Conservation (phyloP, 192 early-diverging fungal species). For the Borealophlyctis nickersoniae region DNA sequence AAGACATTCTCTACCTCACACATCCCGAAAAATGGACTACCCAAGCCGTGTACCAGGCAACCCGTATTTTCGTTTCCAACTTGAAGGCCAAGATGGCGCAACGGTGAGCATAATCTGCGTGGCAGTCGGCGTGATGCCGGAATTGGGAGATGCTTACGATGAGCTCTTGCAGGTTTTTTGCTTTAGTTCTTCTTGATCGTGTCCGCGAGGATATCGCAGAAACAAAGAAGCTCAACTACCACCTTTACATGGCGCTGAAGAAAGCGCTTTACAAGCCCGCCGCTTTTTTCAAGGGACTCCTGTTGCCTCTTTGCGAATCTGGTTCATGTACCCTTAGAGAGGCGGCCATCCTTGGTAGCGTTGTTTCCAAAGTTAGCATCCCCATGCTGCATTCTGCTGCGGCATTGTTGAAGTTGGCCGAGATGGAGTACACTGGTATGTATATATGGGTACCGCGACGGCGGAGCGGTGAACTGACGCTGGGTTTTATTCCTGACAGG, state of each 20-base stretch:
- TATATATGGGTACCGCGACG: not conserved
- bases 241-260: slow-evolving; percentile 93
- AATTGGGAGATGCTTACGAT: not conserved
- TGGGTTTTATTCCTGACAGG: slow-evolving; percentile 37
- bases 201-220: slow-evolving; percentile 94
- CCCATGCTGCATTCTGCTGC: slow-evolving; percentile 95
- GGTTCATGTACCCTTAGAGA: slow-evolving; percentile 90
- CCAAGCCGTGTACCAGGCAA: slow-evolving; percentile 94
- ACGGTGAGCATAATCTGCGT: too few relatives aligned
- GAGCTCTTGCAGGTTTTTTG: slow-evolving; percentile 89
- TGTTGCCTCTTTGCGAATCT: slow-evolving; percentile 90
- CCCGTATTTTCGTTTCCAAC: slow-evolving; percentile 95
- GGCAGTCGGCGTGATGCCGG: not conserved
- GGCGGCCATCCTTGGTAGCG: slow-evolving; percentile 91
- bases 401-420: slow-evolving; percentile 85
- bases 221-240: slow-evolving; percentile 97
- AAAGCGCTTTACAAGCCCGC: slow-evolving; percentile 96
- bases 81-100: slow-evolving; percentile 90
- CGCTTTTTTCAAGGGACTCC: slow-evolving; percentile 95
- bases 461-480: not conserved
- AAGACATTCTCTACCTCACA: slow-evolving; percentile 92
- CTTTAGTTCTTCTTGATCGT: slow-evolving; percentile 82
- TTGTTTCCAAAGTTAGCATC: slow-evolving; percentile 88
- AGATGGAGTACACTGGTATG: slow-evolving; percentile 94
- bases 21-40: slow-evolving; percentile 91